Evolutionary conservation across 2,329 filamentous ascomycete genomes (phyloP), one percentile per base, ranked within the genome.

Genomic region (Botryosphaeria dothidea): DNA sequence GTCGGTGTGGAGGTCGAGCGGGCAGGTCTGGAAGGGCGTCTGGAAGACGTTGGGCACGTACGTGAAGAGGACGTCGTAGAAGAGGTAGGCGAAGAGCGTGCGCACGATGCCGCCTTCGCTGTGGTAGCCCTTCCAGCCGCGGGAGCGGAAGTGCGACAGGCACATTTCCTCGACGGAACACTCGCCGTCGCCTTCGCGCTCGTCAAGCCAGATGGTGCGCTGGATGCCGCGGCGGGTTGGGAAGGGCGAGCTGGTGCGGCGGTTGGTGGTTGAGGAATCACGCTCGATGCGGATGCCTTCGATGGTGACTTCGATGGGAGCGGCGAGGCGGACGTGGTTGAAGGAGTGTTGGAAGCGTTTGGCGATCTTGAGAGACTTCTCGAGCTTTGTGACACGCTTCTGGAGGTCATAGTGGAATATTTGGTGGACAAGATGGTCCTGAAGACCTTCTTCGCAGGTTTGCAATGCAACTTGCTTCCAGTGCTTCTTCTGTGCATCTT

Each of bases 21-120:
- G 95, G 72, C 92, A 97, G 0, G 92, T 96, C 78, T 99, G 95
- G 75, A 92, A 99, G 0, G 90, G 87, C 5, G 95, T 99, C 75
- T 98, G 94, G 77, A 99, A 99, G 64, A 99, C 94, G 71, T 98
- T 97, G 27, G 95, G 94, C 4, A 98, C 86, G 77, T 96, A 97
- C 27, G 92, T 83, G 78, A 98, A 98, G 6, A 99, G 82, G 25
- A 98, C 86, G 77, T 99, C 94, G 81, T 90, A 95, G 81, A 98
- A 97, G 19, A 99, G 86, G 73, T 95, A 94, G n/a, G 77, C 82
- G 70, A 84, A 84, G 6, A 99, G 82, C 0, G 95, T 99, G n/a
- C 93, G 88, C 6, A 98, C 81, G 70, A 98, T 93, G 2, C 93
- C 92, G 36, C 93, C 92, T 81, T 99, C 95, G 19, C 90, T 88